Evolutionary conservation across 495 filamentous ascomycete species (phyloP).

Genomic region (Elaphomyces granulatus): DNA sequence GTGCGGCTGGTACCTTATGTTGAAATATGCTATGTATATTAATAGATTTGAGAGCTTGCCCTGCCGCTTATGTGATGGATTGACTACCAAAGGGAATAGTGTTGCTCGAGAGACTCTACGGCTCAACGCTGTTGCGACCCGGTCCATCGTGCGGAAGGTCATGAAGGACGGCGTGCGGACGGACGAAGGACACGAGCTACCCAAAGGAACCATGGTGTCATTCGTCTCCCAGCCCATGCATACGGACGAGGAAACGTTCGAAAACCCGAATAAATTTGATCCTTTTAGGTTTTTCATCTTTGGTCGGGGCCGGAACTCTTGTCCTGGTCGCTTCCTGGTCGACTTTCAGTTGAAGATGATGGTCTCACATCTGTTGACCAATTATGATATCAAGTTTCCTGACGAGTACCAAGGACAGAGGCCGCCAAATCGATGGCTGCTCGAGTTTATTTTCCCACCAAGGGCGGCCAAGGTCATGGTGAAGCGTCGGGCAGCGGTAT

Average conservation of each 20-base stretch:
- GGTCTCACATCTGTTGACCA: slow-evolving; percentile 14
- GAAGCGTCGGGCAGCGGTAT: too few species aligned
- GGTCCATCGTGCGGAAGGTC: slow-evolving; percentile 19
- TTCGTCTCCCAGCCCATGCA: slow-evolving; percentile 18
- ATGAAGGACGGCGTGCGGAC: slow-evolving; percentile 10
- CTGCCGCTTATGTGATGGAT: too few species aligned
- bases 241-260: slow-evolving; percentile 17
- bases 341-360: slow-evolving; percentile 18
- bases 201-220: slow-evolving; percentile 17
- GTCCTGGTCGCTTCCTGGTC: slow-evolving; percentile 14
- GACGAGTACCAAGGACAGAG: slow-evolving; percentile 13
- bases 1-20: slow-evolving; percentile 48
- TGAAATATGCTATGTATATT: too few species aligned
- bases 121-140: slow-evolving; percentile 18
- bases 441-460: slow-evolving; percentile 17
- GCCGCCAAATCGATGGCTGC: slow-evolving; percentile 16
- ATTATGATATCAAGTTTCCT: slow-evolving; percentile 17
- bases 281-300: slow-evolving; percentile 27
- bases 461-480: slow-evolving; percentile 15
- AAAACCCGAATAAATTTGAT: slow-evolving; percentile 17
- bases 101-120: slow-evolving; percentile 28
- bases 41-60: too few species aligned
- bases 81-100: too few species aligned
- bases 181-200: slow-evolving; percentile 18
- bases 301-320: slow-evolving; percentile 9